A percentile compares a stretch with the other conserved stretches of the same genome.
These are phyloP conservation scores for Chalaropsis ovoidea DNA, from an alignment of 2,329 filamentous ascomycete genomes.

Conservation along the genomic window DNA sequence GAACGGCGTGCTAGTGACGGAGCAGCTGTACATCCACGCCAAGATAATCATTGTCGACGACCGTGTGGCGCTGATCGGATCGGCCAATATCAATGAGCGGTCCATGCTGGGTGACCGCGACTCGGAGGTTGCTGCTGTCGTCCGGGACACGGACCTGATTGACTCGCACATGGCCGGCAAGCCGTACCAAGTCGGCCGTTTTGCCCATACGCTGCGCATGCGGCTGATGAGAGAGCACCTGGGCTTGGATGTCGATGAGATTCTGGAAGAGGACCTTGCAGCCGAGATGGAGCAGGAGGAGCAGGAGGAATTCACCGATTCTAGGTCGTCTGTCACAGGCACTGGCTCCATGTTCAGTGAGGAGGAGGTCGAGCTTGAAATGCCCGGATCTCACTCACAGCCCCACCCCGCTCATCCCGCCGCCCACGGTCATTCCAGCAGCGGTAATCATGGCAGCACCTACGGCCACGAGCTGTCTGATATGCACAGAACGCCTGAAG, in stretches of 20 bases:
- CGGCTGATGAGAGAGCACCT: slow-evolving; percentile 94
- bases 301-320: slow-evolving; percentile 29
- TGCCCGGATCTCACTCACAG: slow-evolving; percentile 35
- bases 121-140: slow-evolving; percentile 81
- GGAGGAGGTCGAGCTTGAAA: background rate
- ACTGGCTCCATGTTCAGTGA: slow-evolving; percentile 28
- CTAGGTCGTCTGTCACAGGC: slow-evolving; percentile 33
- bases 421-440: background rate
- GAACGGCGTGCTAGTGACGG: slow-evolving; percentile 73
- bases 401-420: slow-evolving; percentile 51
- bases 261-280: slow-evolving; percentile 67
- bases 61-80: slow-evolving; percentile 83
- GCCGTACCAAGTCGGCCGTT: slow-evolving; percentile 81
- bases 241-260: slow-evolving; percentile 86
- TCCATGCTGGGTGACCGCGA: slow-evolving; percentile 89
- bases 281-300: slow-evolving; percentile 51
- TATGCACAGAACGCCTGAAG: background rate
- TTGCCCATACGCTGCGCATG: slow-evolving; percentile 84
- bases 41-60: slow-evolving; percentile 97
- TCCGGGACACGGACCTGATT: slow-evolving; percentile 87
- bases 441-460: background rate
- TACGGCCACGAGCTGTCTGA: background rate
- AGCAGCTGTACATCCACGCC: slow-evolving; percentile 96
- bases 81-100: slow-evolving; percentile 96
- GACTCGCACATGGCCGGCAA: slow-evolving; percentile 83